Evolutionary conservation across 164 flowering plant species (phyloP).

Genomic region (Platanus orientalis): DNA sequence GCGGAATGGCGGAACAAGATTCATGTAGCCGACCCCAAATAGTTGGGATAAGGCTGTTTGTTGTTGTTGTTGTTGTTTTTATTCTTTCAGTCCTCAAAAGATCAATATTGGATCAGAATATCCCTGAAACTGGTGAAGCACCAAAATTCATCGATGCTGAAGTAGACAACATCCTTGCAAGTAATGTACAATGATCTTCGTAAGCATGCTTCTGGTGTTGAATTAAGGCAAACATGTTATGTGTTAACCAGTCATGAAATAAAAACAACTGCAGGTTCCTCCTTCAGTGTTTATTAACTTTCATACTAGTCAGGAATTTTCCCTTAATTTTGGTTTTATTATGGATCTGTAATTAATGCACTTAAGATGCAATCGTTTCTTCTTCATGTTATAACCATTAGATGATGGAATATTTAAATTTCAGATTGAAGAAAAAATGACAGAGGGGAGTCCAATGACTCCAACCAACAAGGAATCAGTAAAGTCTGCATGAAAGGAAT

Average conservation of each 20-base stretch:
- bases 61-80: neutral
- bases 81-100: constrained; percentile 17
- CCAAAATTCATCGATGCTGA: constrained; percentile 13
- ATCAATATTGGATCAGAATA: constrained; percentile 6
- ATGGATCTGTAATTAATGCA: neutral
- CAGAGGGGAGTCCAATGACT: constrained; percentile 16
- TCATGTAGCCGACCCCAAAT: too few relatives aligned
- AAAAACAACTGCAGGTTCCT: too few relatives aligned
- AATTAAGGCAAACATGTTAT: neutral
- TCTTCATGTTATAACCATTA: neutral
- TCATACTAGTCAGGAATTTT: neutral
- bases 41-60: too few relatives aligned
- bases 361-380: neutral
- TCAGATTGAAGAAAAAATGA: constrained; percentile 34
- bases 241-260: too few relatives aligned
- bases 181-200: constrained; percentile 8
- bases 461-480: constrained; percentile 32
- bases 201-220: neutral
- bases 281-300: too few relatives aligned
- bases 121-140: constrained; percentile 11
- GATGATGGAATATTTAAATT: neutral
- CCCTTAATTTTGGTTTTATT: neutral
- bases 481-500: constrained; percentile 40
- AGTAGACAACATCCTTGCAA: constrained; percentile 21
- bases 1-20: too few relatives aligned